Evolutionary conservation across 352 stramenopile species (phyloP).

Genomic region (Phytophthora sp.): DNA sequence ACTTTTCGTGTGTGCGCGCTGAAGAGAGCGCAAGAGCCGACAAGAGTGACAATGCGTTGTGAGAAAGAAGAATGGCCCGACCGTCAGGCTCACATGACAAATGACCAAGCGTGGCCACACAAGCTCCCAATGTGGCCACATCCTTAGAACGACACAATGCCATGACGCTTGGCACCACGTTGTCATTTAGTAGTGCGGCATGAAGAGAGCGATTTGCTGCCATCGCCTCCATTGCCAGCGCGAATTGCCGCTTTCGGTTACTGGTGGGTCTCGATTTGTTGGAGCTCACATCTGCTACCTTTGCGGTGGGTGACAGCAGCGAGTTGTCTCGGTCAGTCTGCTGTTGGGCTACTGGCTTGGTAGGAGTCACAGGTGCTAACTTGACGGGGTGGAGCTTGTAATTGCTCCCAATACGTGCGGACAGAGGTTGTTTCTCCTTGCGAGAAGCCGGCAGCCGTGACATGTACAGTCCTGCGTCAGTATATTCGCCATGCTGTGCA

Average conservation of each 20-base stretch:
- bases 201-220: slow-evolving; percentile 60
- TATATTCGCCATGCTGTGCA: slow-evolving; percentile 74
- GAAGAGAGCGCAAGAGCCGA: slow-evolving; percentile 39
- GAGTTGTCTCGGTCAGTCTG: slow-evolving; percentile 15
- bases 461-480: slow-evolving; percentile 73
- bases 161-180: slow-evolving; percentile 67
- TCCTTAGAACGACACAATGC: slow-evolving; percentile 71
- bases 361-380: slow-evolving; percentile 49
- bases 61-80: slow-evolving; percentile 56
- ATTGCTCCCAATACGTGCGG: slow-evolving; percentile 30
- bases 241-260: slow-evolving; percentile 69
- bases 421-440: slow-evolving; percentile 47
- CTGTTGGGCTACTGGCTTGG: slow-evolving; percentile 23
- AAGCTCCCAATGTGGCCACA: slow-evolving; percentile 50
- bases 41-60: slow-evolving; percentile 57
- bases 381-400: slow-evolving; percentile 55
- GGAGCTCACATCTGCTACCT: slow-evolving; percentile 3
- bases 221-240: slow-evolving; percentile 70
- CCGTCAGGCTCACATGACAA: slow-evolving; percentile 52
- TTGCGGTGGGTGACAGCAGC: not conserved
- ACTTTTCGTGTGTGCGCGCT: slow-evolving; percentile 32
- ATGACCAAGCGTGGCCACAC: slow-evolving; percentile 65
- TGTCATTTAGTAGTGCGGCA: slow-evolving; percentile 57
- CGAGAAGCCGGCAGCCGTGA: slow-evolving; percentile 63
- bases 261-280: slow-evolving; percentile 39